Evolutionary conservation across 495 filamentous ascomycete genomes (phyloP).

Genomic region (Trichoderma reesei): DNA sequence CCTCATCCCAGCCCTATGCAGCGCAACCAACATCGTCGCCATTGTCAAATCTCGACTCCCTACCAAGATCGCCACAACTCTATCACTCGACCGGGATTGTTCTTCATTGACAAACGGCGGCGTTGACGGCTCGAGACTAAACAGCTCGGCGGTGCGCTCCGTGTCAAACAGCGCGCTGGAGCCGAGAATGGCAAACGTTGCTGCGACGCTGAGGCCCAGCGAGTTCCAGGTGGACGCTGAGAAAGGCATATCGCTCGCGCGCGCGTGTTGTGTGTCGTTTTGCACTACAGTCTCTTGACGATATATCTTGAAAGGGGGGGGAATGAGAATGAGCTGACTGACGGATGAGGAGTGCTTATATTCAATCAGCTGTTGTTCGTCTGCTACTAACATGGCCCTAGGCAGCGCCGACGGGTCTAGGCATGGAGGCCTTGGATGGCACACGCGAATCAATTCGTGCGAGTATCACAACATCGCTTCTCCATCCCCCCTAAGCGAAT

Average conservation of each 20-base stretch:
- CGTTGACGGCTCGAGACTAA: background rate
- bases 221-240: background rate
- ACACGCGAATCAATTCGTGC: too few relatives aligned
- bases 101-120: background rate
- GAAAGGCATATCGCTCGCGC: background rate
- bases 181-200: background rate
- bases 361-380: too few relatives aligned
- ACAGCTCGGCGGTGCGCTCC: background rate
- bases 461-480: background rate
- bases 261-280: too few relatives aligned
- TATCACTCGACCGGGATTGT: background rate
- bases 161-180: background rate
- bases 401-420: too few relatives aligned
- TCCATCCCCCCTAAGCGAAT: background rate
- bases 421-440: too few relatives aligned
- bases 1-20: background rate
- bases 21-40: background rate
- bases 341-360: too few relatives aligned
- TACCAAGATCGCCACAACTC: background rate
- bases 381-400: too few relatives aligned
- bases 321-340: too few relatives aligned
- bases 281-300: too few relatives aligned
- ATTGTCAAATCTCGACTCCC: background rate
- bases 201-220: background rate
- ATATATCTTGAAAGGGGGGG: too few relatives aligned